Conservation (phyloP, 2,329 filamentous ascomycete genomes). For the Aureobasidium zeae region DNA sequence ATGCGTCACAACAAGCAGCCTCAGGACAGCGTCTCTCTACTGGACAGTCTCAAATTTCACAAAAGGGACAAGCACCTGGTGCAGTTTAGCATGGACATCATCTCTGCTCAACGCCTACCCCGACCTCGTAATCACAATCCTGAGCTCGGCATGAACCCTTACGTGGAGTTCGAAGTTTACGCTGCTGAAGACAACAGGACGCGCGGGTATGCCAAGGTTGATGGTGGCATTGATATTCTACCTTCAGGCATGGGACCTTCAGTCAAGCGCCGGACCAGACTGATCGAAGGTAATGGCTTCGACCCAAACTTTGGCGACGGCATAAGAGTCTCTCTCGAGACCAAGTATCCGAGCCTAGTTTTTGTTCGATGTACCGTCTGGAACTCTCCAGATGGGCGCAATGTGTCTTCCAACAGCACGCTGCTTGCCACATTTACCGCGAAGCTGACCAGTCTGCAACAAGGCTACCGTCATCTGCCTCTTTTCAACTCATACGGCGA, state of each 20-base stretch:
- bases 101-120: constrained; percentile 92
- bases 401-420: constrained; percentile 49
- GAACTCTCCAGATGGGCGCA: constrained; percentile 70
- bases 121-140: constrained; percentile 64
- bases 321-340: constrained; percentile 73
- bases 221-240: constrained; percentile 57
- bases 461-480: constrained; percentile 87
- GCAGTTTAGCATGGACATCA: constrained; percentile 74
- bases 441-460: constrained; percentile 79
- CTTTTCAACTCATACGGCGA: constrained; percentile 82
- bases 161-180: constrained; percentile 90
- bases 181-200: constrained; percentile 78
- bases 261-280: constrained; percentile 67
- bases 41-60: constrained; percentile 35
- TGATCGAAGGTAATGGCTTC: constrained; percentile 82
- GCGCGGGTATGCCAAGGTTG: constrained; percentile 58
- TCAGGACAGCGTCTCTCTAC: constrained; percentile 36
- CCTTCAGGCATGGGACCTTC: constrained; percentile 61
- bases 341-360: constrained; percentile 87
- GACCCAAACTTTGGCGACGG: constrained; percentile 79
- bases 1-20: constrained; percentile 58
- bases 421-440: constrained; percentile 83
- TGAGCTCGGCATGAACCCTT: constrained; percentile 75
- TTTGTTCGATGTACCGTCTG: constrained; percentile 91
- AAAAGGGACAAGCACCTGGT: constrained; percentile 75